Base-by-base conservation (phyloP, 257 asterid species). In the Plantago elongata region DNA sequence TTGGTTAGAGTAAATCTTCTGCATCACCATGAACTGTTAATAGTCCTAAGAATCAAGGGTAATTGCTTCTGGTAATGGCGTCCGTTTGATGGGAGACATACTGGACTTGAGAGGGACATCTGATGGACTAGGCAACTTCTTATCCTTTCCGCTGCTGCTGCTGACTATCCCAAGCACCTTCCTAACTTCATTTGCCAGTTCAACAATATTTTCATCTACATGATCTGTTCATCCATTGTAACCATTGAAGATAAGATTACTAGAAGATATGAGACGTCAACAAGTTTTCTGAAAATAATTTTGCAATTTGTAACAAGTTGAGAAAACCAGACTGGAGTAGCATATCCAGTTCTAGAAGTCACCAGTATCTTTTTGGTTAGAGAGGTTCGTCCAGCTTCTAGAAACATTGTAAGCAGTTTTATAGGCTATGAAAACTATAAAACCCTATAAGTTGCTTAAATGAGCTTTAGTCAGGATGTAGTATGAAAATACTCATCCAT, bases 181-280 rank as follows among this genome's bases (percentile, higher is more conserved):
- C 51, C 90, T 74, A 63, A 86, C 90, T 73, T 77, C 88, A 68
- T 81, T 86, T 49, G 90, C 88, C 42, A 86, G 83, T 56, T 81
- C 83, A 30, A 79, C 79, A 22, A 86, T 61, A 66, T 79, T 79
- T 40, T 77, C 83, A 8, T 86, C 95, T 58, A 83, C 86, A 42
- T 81, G 95, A 13, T 79, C 88, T 82, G 80, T 54, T 49, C 22
- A 51, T 15, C 5, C 8, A 34, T 22, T 22, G 27, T 22, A 34
- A 34, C 40, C 40, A 34, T 34, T 34, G 40, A 34, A 34, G 3
- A 34, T 34, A 34, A 34, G 40, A 34, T 34, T 5, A 34, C 40
- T 34, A 34, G 7, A 4, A 34, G 40, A 34, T 3, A 4, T 34
- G 40, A 34, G 8, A 34, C 4, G 40, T 34, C 40, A 34, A 34